These are phyloP conservation scores for Phytophthora fragariaefolia DNA, from an alignment of 352 stramenopile genomes.

Conservation along the genomic window DNA sequence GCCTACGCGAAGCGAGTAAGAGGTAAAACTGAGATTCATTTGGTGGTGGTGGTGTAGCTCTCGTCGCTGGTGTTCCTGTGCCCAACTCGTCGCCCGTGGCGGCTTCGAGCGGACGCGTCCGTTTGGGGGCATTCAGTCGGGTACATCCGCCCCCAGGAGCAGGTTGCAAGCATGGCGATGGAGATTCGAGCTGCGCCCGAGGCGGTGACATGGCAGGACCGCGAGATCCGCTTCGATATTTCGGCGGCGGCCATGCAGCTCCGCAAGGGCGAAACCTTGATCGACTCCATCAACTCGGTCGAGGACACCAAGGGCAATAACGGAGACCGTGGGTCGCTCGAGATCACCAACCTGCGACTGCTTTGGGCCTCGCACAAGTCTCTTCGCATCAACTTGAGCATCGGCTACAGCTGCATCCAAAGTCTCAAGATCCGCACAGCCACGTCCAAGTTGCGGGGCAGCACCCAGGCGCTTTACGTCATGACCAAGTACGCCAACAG, in stretches of 20 bases:
- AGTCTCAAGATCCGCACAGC: slow-evolving; percentile 91
- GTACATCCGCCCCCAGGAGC: slow-evolving; percentile 2
- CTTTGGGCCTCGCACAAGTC: slow-evolving; percentile 92
- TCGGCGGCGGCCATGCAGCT: slow-evolving; percentile 61
- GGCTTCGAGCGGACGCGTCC: slow-evolving; percentile 7
- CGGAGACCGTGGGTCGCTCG: slow-evolving; percentile 86
- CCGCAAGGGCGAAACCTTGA: slow-evolving; percentile 82
- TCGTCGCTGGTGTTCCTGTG: not conserved
- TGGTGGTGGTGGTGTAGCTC: slow-evolving; percentile 2
- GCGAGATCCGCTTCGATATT: slow-evolving; percentile 92
- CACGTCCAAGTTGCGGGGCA: slow-evolving; percentile 89
- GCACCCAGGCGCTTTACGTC: slow-evolving; percentile 92
- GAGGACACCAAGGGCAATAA: slow-evolving; percentile 97
- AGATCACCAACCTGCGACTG: slow-evolving; percentile 93
- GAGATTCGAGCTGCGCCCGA: slow-evolving; percentile 68
- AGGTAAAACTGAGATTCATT: slow-evolving; percentile 35
- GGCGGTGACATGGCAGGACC: slow-evolving; percentile 88
- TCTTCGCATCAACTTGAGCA: slow-evolving; percentile 85
- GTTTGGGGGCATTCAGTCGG: slow-evolving; percentile 8
- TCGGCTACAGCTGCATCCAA: slow-evolving; percentile 85
- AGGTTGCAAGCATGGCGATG: slow-evolving; percentile 30
- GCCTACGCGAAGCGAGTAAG: slow-evolving; percentile 15
- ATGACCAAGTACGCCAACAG: slow-evolving; percentile 90
- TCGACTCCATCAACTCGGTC: slow-evolving; percentile 94
- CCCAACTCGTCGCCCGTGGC: not conserved